phyloP scores from a whole-genome alignment of 2,329 filamentous ascomycete species.

The Talaromyces rugulosus region DNA sequence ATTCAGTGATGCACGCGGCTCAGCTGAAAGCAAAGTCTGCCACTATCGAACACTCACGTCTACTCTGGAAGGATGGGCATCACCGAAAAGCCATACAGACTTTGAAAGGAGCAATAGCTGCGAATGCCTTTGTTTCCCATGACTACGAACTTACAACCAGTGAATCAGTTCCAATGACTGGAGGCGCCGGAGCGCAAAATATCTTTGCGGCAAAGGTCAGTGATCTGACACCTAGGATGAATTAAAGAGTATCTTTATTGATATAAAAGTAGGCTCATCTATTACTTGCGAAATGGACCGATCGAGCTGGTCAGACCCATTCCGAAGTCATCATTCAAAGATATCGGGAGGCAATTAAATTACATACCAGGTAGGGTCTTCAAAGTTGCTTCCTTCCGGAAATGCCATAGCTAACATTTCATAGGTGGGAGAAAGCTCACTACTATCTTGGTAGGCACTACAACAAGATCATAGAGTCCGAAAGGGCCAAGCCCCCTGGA shows the following conservation, averaged over 20 bases:
- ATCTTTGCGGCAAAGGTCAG: conserved; percentile 43
- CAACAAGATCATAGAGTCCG: conserved; percentile 89
- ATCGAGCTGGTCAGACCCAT: conserved; percentile 88
- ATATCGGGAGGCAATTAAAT: conserved; percentile 68
- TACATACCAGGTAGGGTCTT: conserved; percentile 29
- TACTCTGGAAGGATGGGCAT: conserved; percentile 90
- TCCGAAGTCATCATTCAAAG: conserved; percentile 72
- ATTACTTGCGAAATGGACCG: conserved; percentile 92
- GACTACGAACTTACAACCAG: conserved; percentile 34
- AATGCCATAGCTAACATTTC: conserved; percentile 6
- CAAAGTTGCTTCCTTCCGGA: not conserved
- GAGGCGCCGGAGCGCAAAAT: conserved; percentile 48
- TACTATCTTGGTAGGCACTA: conserved; percentile 97
- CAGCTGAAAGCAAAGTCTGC: conserved; percentile 79
- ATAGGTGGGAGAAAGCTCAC: conserved; percentile 89
- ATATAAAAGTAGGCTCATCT: conserved; percentile 62
- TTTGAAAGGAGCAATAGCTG: conserved; percentile 78
- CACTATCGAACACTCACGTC: conserved; percentile 87
- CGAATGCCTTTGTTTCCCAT: conserved; percentile 64
- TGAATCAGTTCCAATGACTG: conserved; percentile 32
- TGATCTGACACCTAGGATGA: not conserved
- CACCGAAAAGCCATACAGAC: conserved; percentile 93
- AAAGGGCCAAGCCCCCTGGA: conserved; percentile 69
- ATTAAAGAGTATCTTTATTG: conserved; percentile 10
- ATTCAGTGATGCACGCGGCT: conserved; percentile 84